A percentile compares a stretch with the other conserved stretches of the same genome.
These are phyloP conservation scores for Leccinum incarnatum DNA, from an alignment of 768 basidiomycete species.

Conservation along the genomic window DNA sequence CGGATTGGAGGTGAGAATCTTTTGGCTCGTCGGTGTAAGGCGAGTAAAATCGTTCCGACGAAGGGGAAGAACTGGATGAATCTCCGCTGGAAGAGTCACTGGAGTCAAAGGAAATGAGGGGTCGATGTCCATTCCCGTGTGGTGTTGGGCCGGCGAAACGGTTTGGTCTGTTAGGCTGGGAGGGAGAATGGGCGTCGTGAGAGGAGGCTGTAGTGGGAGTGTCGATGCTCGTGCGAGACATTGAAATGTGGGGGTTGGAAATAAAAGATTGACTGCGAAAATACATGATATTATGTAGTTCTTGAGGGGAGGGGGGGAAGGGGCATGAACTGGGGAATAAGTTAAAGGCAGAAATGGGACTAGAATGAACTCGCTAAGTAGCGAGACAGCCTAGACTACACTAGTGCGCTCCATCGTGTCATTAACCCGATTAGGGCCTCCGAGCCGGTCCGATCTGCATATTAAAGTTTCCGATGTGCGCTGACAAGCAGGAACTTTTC, in stretches of 20 bases:
- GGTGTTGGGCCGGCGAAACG: neutral
- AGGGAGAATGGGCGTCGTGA: neutral
- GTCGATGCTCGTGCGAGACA: neutral
- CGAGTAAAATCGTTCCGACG: neutral
- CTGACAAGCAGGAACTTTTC: neutral
- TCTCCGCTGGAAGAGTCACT: slow-evolving; percentile 10
- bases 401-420: neutral
- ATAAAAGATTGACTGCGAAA: neutral
- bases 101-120: slow-evolving; percentile 12
- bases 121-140: neutral
- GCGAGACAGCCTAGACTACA: no score
- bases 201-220: neutral
- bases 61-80: neutral
- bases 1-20: neutral
- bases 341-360: slow-evolving; percentile 1
- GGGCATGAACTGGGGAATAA: slow-evolving; percentile 4
- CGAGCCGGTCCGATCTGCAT: neutral
- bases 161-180: neutral
- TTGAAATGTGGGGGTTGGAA: neutral
- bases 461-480: neutral
- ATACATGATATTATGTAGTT: slow-evolving; percentile 11
- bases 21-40: slow-evolving; percentile 9
- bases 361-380: neutral
- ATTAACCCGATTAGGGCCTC: neutral
- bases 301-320: neutral